Conservation (phyloP, 108 stramenopile genomes). For the Asterionellopsis glacialis region DNA sequence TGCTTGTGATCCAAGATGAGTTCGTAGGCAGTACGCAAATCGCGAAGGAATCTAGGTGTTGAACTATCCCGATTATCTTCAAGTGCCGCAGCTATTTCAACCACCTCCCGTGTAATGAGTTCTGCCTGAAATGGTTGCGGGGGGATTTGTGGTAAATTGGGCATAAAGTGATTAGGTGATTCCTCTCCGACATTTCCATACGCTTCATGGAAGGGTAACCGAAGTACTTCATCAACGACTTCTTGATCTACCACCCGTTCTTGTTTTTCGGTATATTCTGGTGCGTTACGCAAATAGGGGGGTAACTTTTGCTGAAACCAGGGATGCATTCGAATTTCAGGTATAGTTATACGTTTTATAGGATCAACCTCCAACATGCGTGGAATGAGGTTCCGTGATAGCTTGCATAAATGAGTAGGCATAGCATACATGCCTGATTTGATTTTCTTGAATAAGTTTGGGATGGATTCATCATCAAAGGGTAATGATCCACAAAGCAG, state of each 20-base stretch:
- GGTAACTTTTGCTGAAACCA: slow-evolving; percentile 98
- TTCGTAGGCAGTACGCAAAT: slow-evolving; percentile 94
- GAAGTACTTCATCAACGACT: slow-evolving; percentile 87
- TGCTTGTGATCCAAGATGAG: slow-evolving; percentile 95
- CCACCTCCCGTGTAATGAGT: slow-evolving; percentile 73
- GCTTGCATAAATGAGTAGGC: slow-evolving; percentile 90
- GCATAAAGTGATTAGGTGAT: slow-evolving; percentile 5
- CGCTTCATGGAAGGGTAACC: slow-evolving; percentile 79
- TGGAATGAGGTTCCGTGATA: slow-evolving; percentile 94
- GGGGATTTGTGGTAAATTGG: too few relatives aligned
- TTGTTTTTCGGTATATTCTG: slow-evolving; percentile 94
- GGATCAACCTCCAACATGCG: slow-evolving; percentile 99
- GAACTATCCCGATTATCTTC: slow-evolving; percentile 79
- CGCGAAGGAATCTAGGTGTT: slow-evolving; percentile 76
- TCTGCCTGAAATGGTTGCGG: too few relatives aligned
- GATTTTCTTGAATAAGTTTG: slow-evolving; percentile 99
- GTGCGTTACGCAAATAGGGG: slow-evolving; percentile 92
- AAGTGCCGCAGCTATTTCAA: slow-evolving; percentile 71
- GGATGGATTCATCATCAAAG: slow-evolving; percentile 99
- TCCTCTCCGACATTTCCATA: slow-evolving; percentile 16
- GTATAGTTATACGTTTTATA: slow-evolving; percentile 96
- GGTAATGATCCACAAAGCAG: slow-evolving; percentile 96
- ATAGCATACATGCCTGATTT: slow-evolving; percentile 96
- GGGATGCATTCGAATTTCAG: slow-evolving; percentile 95
- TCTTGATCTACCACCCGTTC: slow-evolving; percentile 85